phyloP scores from a whole-genome alignment of 2,329 filamentous ascomycete genomes.

The Chlorencoelia australis region DNA sequence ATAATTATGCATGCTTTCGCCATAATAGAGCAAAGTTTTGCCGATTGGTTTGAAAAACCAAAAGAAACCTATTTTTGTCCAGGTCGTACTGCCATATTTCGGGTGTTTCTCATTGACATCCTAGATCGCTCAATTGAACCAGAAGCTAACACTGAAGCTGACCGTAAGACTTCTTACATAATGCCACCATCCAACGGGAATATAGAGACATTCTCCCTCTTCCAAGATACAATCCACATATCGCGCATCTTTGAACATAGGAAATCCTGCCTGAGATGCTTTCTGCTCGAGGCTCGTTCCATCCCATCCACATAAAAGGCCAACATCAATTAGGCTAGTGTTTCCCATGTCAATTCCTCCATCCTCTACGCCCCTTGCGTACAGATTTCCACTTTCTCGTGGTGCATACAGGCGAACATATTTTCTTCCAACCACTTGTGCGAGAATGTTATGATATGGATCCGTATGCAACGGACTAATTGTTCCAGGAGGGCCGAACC shows the following conservation, averaged over 20 bases:
- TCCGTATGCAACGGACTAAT: constrained; percentile 92
- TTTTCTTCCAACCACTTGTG: constrained; percentile 82
- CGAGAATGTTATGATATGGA: constrained; percentile 84
- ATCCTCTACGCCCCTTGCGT: constrained; percentile 51
- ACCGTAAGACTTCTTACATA: constrained; percentile 78
- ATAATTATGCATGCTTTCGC: too few relatives aligned
- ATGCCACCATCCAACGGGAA: constrained; percentile 97
- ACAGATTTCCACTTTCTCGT: constrained; percentile 43
- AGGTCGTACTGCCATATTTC: too few relatives aligned
- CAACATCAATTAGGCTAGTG: constrained; percentile 72
- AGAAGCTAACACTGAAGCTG: constrained; percentile 94
- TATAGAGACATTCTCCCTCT: constrained; percentile 77
- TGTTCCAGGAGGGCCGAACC: constrained; percentile 81
- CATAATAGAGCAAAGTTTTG: too few relatives aligned
- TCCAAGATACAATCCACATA: constrained; percentile 65
- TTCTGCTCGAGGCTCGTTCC: constrained; percentile 14
- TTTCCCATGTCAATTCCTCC: constrained; percentile 83
- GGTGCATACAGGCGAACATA: constrained; percentile 86
- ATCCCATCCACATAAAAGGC: constrained; percentile 55
- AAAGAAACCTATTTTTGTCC: too few relatives aligned
- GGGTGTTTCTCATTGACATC: too few relatives aligned
- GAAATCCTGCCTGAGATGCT: constrained; percentile 15
- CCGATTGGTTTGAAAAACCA: too few relatives aligned
- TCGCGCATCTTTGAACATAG: constrained; percentile 12
- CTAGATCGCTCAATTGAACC: constrained; percentile 74